These are phyloP conservation scores for Cercospora canescens DNA, from an alignment of 2,329 filamentous ascomycete genomes.

Conservation along the genomic window DNA sequence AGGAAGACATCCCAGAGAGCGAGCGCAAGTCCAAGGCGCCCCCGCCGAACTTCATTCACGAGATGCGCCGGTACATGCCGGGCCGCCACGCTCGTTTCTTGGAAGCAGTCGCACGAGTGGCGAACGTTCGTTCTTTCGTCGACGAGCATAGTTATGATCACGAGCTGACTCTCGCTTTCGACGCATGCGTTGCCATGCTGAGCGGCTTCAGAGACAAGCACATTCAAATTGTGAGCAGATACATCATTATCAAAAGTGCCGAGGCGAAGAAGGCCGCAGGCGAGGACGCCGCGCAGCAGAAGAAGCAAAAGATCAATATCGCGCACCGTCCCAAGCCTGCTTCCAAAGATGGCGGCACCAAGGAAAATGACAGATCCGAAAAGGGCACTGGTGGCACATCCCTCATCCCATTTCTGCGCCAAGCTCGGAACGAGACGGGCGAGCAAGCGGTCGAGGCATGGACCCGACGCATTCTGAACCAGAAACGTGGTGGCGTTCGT, in stretches of 20 bases:
- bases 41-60: slow-evolving; percentile 81
- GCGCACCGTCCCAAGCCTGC: slow-evolving; percentile 23
- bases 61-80: slow-evolving; percentile 98
- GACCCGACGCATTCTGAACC: slow-evolving; percentile 60
- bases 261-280: slow-evolving; percentile 53
- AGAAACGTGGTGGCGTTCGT: slow-evolving; percentile 36
- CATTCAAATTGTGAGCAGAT: slow-evolving; percentile 92
- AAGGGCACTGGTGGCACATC: slow-evolving; percentile 92
- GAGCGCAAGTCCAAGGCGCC: slow-evolving; percentile 47
- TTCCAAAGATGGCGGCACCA: slow-evolving; percentile 35
- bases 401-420: slow-evolving; percentile 92
- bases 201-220: slow-evolving; percentile 85
- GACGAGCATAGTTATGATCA: slow-evolving; percentile 61
- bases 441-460: slow-evolving; percentile 79
- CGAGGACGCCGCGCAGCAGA: slow-evolving; percentile 40
- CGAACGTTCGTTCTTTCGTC: slow-evolving; percentile 87
- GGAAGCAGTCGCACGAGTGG: slow-evolving; percentile 71
- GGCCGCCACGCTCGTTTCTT: slow-evolving; percentile 88
- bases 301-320: slow-evolving; percentile 42
- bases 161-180: slow-evolving; percentile 76
- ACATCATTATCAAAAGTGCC: slow-evolving; percentile 86
- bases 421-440: slow-evolving; percentile 92
- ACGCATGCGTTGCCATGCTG: slow-evolving; percentile 82
- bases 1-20: slow-evolving; percentile 37
- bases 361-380: slow-evolving; percentile 60